Base-by-base conservation (phyloP, 495 filamentous ascomycete genomes). In the Aspergillus wentii region DNA sequence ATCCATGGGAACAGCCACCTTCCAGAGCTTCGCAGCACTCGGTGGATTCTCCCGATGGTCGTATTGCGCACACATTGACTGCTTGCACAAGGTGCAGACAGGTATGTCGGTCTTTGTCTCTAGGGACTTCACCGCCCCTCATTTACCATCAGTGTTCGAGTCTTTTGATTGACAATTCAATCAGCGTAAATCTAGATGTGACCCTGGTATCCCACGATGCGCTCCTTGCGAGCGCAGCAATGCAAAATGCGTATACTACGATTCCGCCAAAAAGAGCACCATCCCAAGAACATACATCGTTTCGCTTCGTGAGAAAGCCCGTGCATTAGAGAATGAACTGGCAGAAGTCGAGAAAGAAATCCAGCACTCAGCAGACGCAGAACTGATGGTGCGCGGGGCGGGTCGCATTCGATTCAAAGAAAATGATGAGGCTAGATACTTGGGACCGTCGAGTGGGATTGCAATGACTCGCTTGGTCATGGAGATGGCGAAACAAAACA, bases 171-270 rank as follows among this genome's bases (percentile, higher is more conserved):
- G n/a, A n/a, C n/a, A n/a, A n/a, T n/a, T n/a, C n/a, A n/a, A n/a
- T 25, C 51, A 94, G 89, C 80, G 89, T 33, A 97, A 97, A 72
- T 94, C 90, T 16, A 76, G 86, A 70, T 97, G 91, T 62, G 91
- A 95, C 59, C 83, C 90, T 17, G 83, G 85, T 11, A 76, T 97
- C 30, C 91, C 91, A 28, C 81, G 82, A 57, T 97, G 91, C 60
- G 75, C 81, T n/a, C 88, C 89, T 10, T 97, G 91, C 72, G 88
- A 94, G 65, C 77, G 89, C 45, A 88, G 84, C 41, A 88, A 88
- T 49, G 81, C 87, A 26, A 74, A 75, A 41, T 97, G 91, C 71
- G 90, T 94, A 49, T 97, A 95, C 64, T 95, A 80, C 61, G 91
- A 97, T 59, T 84, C 88, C 2, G 71, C 84, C 31, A 86, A 86